A percentile compares a stretch with the other conserved stretches of the same genome.
Conservation (phyloP, 805 yeast genomes). For the Candida alai region DNA sequence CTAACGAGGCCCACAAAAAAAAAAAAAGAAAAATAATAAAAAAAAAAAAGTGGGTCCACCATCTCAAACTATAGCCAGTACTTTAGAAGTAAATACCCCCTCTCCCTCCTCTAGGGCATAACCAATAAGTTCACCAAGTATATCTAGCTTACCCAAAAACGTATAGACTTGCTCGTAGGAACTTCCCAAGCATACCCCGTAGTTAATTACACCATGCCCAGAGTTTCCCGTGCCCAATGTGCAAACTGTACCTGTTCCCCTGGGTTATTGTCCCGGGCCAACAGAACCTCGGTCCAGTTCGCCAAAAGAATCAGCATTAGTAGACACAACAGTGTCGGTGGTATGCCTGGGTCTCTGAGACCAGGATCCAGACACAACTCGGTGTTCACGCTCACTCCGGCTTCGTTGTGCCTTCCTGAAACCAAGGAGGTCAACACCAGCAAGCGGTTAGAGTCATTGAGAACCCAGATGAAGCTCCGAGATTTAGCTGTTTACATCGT, state of each 20-base stretch:
- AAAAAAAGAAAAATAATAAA: too few relatives aligned
- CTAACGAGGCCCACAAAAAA: too few relatives aligned
- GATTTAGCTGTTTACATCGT: constrained; percentile 52
- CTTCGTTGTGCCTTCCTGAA: constrained; percentile 39
- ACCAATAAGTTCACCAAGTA: too few relatives aligned
- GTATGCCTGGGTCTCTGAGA: constrained; percentile 18
- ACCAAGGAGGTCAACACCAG: constrained; percentile 57
- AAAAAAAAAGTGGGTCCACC: too few relatives aligned
- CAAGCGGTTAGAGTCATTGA: constrained; percentile 55
- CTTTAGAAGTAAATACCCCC: too few relatives aligned
- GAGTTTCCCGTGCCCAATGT: constrained; percentile 47
- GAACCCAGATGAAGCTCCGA: constrained; percentile 49
- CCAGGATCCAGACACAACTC: constrained; percentile 38
- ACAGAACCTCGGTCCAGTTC: constrained; percentile 54
- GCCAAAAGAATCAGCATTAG: constrained; percentile 39
- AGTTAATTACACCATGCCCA: too few relatives aligned
- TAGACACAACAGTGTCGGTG: constrained; percentile 16
- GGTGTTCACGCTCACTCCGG: constrained; percentile 39
- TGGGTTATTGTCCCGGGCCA: constrained; percentile 67
- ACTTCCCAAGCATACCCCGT: too few relatives aligned
- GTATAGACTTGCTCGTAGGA: too few relatives aligned
- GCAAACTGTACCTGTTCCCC: constrained; percentile 82
- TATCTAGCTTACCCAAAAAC: too few relatives aligned
- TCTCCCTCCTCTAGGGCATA: too few relatives aligned
- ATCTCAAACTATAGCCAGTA: too few relatives aligned